Evolutionary conservation across 805 yeast genomes (phyloP).

Genomic region (Saccharomyces mikatae): DNA sequence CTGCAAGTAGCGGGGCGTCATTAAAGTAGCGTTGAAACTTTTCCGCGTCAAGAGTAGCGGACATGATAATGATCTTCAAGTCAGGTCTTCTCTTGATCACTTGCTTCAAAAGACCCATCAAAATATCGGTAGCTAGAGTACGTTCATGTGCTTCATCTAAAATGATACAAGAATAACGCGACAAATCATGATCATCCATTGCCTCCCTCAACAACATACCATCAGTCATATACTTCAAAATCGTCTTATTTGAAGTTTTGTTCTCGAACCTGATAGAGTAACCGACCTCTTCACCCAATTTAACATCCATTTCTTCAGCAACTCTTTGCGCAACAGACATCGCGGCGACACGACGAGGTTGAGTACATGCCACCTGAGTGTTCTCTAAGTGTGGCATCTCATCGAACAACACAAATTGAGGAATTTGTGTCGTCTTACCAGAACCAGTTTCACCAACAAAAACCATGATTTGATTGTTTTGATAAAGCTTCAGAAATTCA

Average conservation of each 20-base stretch:
- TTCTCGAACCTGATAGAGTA: conserved; percentile 91
- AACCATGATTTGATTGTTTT: conserved; percentile 86
- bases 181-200: conserved; percentile 85
- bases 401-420: conserved; percentile 85
- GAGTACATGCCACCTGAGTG: conserved; percentile 89
- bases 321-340: conserved; percentile 98
- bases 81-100: conserved; percentile 75
- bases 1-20: conserved; percentile 89
- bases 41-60: conserved; percentile 95
- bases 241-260: conserved; percentile 69
- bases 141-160: conserved; percentile 98
- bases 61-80: conserved; percentile 87
- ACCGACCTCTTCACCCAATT: conserved; percentile 90
- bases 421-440: conserved; percentile 97
- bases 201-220: conserved; percentile 97
- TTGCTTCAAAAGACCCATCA: conserved; percentile 90
- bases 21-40: conserved; percentile 86
- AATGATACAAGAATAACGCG: conserved; percentile 78
- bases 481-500: conserved; percentile 79
- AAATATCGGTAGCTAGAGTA: conserved; percentile 89
- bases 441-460: conserved; percentile 99
- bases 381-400: conserved; percentile 84
- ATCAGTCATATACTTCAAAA: conserved; percentile 93
- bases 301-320: conserved; percentile 94
- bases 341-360: conserved; percentile 96